Percentiles rank a stretch among this genome's conserved stretches.
Conservation (phyloP, 331 rosid genomes). For the Telfairia occidentalis region DNA sequence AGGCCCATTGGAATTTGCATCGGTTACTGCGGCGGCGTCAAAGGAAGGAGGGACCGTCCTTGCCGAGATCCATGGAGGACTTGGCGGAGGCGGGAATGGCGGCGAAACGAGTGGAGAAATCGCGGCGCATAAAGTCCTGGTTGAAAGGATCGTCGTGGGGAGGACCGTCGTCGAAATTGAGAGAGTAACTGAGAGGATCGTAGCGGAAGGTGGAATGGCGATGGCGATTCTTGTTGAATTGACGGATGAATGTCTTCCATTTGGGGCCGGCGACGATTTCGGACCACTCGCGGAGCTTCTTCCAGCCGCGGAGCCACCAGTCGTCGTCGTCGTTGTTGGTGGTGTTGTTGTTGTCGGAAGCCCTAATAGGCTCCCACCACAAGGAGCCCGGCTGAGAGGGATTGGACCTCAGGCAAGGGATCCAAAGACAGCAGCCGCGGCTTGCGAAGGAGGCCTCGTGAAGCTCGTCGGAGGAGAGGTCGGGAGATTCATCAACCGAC, state of each 20-base stretch:
- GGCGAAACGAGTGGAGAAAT: constrained; percentile 53
- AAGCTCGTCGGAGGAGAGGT: neutral
- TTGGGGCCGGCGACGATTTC: constrained; percentile 61
- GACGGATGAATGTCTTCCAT: constrained; percentile 69
- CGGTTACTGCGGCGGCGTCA: constrained; percentile 11
- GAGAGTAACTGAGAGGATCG: constrained; percentile 52
- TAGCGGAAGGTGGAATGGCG: constrained; percentile 31
- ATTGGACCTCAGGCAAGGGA: constrained; percentile 4
- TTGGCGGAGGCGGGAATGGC: constrained; percentile 38
- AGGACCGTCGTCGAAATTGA: constrained; percentile 48
- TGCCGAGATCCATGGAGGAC: constrained; percentile 38
- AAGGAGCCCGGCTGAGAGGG: constrained; percentile 7
- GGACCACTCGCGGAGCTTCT: constrained; percentile 48
- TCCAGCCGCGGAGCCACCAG: constrained; percentile 57
- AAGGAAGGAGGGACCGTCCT: constrained; percentile 28
- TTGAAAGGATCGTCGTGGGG: constrained; percentile 13
- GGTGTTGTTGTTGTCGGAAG: constrained; percentile 21
- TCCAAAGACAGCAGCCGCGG: constrained; percentile 35
- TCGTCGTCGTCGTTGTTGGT: too few relatives aligned
- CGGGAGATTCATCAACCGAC: constrained; percentile 18
- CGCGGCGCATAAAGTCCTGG: constrained; percentile 17
- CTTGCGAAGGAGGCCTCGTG: constrained; percentile 13
- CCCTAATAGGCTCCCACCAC: constrained; percentile 40
- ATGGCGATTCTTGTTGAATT: constrained; percentile 24
- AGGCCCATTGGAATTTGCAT: too few relatives aligned